Percentiles rank a stretch among this genome's conserved stretches.
Evolutionary conservation across 306 rosid species (phyloP).

Genomic region (Citrullus mucosospermus): DNA sequence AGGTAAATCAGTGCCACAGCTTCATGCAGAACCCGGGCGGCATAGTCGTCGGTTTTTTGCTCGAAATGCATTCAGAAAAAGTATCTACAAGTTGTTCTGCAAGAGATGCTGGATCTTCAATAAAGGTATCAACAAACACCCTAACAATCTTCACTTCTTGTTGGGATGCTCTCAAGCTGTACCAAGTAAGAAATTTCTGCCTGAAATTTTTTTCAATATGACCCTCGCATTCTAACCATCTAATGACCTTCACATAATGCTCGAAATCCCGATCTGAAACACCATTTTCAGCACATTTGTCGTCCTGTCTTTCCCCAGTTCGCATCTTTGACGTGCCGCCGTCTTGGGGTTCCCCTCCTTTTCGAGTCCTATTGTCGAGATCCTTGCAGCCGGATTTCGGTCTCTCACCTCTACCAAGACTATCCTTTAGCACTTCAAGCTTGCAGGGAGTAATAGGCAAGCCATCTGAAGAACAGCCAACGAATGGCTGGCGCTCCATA

Average conservation of each 20-base stretch:
- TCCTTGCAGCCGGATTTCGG: constrained; percentile 57
- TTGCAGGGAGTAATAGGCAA: constrained; percentile 84
- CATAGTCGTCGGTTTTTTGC: constrained; percentile 47
- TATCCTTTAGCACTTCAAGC: constrained; percentile 56
- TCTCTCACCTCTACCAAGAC: constrained; percentile 45
- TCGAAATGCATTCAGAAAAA: constrained; percentile 63
- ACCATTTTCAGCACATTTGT: constrained; percentile 32
- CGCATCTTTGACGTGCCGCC: constrained; percentile 70
- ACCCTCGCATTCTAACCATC: constrained; percentile 91
- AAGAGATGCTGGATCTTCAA: constrained; percentile 77
- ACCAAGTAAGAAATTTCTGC: constrained; percentile 96
- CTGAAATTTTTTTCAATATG: constrained; percentile 88
- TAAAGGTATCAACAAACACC: constrained; percentile 69
- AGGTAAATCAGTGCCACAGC: constrained; percentile 65
- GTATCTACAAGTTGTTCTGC: constrained; percentile 95
- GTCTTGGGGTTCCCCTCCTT: constrained; percentile 52
- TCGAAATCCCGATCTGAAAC: constrained; percentile 52
- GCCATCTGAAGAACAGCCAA: constrained; percentile 44
- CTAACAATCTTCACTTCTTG: constrained; percentile 73
- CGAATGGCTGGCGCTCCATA: constrained; percentile 44
- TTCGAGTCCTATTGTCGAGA: constrained; percentile 40
- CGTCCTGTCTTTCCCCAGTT: constrained; percentile 43
- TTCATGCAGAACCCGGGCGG: constrained; percentile 89
- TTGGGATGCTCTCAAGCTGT: constrained; percentile 74
- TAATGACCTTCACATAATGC: constrained; percentile 76